Evolutionary conservation across 495 filamentous ascomycete genomes (phyloP), one percentile per base, ranked within the genome.

Genomic region (Trichoderma parareesei): DNA sequence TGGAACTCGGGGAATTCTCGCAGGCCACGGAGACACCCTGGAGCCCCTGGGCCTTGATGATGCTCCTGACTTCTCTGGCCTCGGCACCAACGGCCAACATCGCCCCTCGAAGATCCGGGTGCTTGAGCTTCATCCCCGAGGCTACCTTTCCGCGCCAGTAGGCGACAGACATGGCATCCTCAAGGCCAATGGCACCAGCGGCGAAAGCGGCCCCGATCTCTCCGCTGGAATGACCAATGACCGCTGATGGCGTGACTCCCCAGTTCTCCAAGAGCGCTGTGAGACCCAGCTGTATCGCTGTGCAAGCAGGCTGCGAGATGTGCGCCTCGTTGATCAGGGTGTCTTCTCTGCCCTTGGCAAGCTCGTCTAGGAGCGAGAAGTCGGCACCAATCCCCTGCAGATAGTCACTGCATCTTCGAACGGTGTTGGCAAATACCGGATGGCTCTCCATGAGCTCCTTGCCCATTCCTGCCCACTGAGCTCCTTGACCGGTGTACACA

Each of bases 191-290:
- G 13, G 73, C 71, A 7, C 77, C 76, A 5, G 69, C 69, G 35
- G 76, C 69, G 61, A 72, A 79, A 1, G 78, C 77, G n/a, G 78
- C 79, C 18, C 70, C 76, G 3, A 85, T 84, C 65, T 87, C 84
- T 5, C 84, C 84, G 69, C 79, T 83, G 10, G 83, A 86, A 65
- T 87, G 83, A 4, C 84, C 82, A 5, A 82, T 73, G 0, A 83
- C 79, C 41, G 73, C 72, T 9, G 67, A 57, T 0, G 82, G 82
- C 0, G 60, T 57, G 14, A 87, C 71, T 20, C 76, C 77, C 79
- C 79, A 83, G 13, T 69, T 70, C 5, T 57, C 37, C 5, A 86
- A 69, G 6, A 86, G 66, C 9, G 77, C 73, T 0, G 81, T 75
- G 27, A 87, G 65, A 5, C 75, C 76, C 10, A 82, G 65, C 65